Evolutionary conservation across 2,329 filamentous ascomycete genomes (phyloP).

Genomic region (Dactylellina cionopaga): DNA sequence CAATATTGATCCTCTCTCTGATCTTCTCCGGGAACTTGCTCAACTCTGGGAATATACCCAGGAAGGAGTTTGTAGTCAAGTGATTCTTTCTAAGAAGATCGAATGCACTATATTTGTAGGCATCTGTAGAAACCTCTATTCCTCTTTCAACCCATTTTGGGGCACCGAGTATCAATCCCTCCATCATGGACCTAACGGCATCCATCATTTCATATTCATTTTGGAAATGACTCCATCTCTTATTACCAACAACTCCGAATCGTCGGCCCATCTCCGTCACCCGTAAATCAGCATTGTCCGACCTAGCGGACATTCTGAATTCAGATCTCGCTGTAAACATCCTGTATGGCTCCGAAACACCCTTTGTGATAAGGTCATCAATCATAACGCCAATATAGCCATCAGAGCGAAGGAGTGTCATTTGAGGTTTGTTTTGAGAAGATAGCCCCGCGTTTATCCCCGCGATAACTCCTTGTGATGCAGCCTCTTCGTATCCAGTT

Average conservation of each 20-base stretch:
- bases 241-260: conserved; percentile 80
- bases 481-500: conserved; percentile 96
- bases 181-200: conserved; percentile 72
- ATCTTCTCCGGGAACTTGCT: conserved; percentile 69
- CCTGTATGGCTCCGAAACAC: conserved; percentile 93
- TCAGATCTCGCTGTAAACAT: conserved; percentile 98
- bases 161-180: conserved; percentile 68
- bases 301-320: conserved; percentile 89
- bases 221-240: conserved; percentile 77
- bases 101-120: conserved; percentile 75
- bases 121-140: conserved; percentile 74
- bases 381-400: conserved; percentile 99
- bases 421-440: conserved; percentile 71
- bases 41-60: conserved; percentile 69
- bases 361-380: conserved; percentile 95
- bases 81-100: conserved; percentile 79
- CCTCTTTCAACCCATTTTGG: conserved; percentile 75
- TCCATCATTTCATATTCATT: conserved; percentile 74
- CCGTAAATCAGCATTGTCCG: conserved; percentile 91
- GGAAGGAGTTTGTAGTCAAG: conserved; percentile 67
- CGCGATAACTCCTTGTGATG: conserved; percentile 89
- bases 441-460: conserved; percentile 93
- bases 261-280: conserved; percentile 80
- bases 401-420: conserved; percentile 81
- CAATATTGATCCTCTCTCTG: conserved; percentile 77